Evolutionary conservation across 1,284 basidiomycete species (phyloP), one percentile per base, ranked within the genome.

Genomic region (Psilocybe mexicana): DNA sequence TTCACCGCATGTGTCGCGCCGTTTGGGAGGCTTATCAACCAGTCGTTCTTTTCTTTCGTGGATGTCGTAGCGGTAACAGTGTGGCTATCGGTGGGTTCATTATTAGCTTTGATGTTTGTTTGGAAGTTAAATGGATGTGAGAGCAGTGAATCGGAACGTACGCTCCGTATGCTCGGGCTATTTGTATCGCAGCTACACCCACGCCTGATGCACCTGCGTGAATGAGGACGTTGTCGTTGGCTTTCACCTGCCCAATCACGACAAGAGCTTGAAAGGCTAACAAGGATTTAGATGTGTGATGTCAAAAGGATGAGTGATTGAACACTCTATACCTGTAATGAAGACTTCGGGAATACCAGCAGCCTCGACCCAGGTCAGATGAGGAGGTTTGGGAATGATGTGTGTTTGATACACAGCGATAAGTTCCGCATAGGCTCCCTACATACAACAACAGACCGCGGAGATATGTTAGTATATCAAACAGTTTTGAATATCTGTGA

Each of bases 391-490:
- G 60, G 72, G 76, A 60, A 95, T 75, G 52, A 96, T 70, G 76
- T 94, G 87, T 4, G 81, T 81, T 55, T 86, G 80, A 10, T 83
- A 78, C 26, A 87, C 83, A 43, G 77, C 80, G 61, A 97, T 87
- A 74, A 89, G 97, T 72, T 98, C 93, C 43, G 94, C 94, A 68
- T 97, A 96, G 26, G 94, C 93, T 23, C 95, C 95, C 92, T 94
- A 46, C 30, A 24, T 18, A 49, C 30, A 43, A 47, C 23, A 43
- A 24, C 25, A 52, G 36, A 23, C 43, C 12, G 45, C 36, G 23
- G 11, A 46, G 33, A 7, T n/a, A 18, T 43, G 43, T 46, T 23
- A 56, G 49, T 25, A 44, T n/a, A 47, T 23, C 45, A 48, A 24
- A 28, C 14, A 7, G 23, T 23, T 36, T 14, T 52, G 12, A 42